Percentiles rank a stretch among this genome's conserved stretches.
These are phyloP conservation scores for Wallacemonas rigidus DNA, from an alignment of 208 protist genomes.

Conservation along the genomic window DNA sequence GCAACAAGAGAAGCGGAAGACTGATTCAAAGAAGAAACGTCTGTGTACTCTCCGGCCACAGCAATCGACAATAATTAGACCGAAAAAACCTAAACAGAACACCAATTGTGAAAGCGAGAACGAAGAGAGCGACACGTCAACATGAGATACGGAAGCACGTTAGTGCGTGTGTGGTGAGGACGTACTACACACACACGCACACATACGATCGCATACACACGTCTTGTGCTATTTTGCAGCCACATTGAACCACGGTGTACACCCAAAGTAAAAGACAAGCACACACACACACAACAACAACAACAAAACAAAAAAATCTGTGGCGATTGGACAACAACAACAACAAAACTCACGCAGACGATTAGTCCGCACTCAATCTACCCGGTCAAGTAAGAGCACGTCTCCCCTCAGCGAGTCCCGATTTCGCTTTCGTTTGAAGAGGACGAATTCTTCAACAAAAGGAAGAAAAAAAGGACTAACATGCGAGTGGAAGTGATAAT, in stretches of 20 bases:
- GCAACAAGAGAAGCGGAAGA: not conserved
- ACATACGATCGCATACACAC: too few relatives aligned
- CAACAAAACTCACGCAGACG: not conserved
- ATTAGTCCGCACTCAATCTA: too few relatives aligned
- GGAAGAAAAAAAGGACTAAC: too few relatives aligned
- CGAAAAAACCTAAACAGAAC: conserved; percentile 16
- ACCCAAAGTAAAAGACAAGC: conserved; percentile 1
- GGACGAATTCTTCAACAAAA: too few relatives aligned
- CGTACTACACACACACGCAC: too few relatives aligned
- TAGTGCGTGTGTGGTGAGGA: not conserved
- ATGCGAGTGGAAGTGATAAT: too few relatives aligned
- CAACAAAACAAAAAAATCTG: conserved; percentile 20
- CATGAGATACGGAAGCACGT: conserved; percentile 17
- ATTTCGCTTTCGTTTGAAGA: too few relatives aligned
- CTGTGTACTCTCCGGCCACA: not conserved
- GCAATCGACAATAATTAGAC: not conserved
- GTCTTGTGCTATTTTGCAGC: too few relatives aligned
- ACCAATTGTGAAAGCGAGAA: conserved; percentile 16
- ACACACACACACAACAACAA: conserved; percentile 3
- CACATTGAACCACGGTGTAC: too few relatives aligned
- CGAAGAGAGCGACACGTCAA: conserved; percentile 9
- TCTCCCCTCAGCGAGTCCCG: too few relatives aligned
- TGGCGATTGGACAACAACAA: conserved; percentile 19
- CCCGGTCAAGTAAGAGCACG: too few relatives aligned
- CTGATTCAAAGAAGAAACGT: conserved; percentile 4